phyloP scores from a whole-genome alignment of 2,329 filamentous ascomycete species.

The Hypoxylon sp. region DNA sequence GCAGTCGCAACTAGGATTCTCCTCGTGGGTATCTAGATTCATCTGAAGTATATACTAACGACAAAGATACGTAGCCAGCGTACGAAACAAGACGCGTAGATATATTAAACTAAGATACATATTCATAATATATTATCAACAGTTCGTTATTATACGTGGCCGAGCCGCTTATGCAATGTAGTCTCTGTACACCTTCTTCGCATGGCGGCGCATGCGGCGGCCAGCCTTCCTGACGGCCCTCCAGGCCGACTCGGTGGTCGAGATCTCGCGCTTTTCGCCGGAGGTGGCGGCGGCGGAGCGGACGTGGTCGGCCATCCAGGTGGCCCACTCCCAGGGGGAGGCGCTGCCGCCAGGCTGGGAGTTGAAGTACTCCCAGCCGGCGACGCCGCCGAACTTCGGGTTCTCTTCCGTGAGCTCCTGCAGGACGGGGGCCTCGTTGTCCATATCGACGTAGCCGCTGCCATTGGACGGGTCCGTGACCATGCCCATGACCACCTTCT shows the following conservation, averaged over 20 bases:
- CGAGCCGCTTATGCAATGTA: slow-evolving; percentile 38
- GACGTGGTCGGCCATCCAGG: slow-evolving; percentile 42
- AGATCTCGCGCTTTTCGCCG: slow-evolving; percentile 36
- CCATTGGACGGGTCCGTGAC: slow-evolving; percentile 82
- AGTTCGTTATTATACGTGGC: neutral
- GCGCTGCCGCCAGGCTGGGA: slow-evolving; percentile 68
- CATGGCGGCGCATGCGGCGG: slow-evolving; percentile 37
- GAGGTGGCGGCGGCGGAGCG: slow-evolving; percentile 24
- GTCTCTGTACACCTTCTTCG: slow-evolving; percentile 40
- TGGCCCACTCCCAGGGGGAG: slow-evolving; percentile 80
- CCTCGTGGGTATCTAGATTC: neutral
- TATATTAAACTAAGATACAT: neutral
- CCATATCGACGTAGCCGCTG: slow-evolving; percentile 56
- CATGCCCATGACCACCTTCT: slow-evolving; percentile 80
- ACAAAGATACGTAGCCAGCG: too few relatives aligned
- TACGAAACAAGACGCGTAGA: neutral
- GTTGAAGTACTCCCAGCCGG: slow-evolving; percentile 98
- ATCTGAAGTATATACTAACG: neutral
- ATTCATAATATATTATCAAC: neutral
- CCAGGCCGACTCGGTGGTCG: slow-evolving; percentile 39
- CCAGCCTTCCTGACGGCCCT: slow-evolving; percentile 38
- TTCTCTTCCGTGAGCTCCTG: slow-evolving; percentile 57
- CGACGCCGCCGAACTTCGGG: slow-evolving; percentile 81
- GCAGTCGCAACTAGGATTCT: too few relatives aligned
- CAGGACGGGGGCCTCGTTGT: slow-evolving; percentile 56